Evolutionary conservation across 257 asterid species (phyloP), one percentile per base, ranked within the genome.

Genomic region (Ophiorrhiza pumila): DNA sequence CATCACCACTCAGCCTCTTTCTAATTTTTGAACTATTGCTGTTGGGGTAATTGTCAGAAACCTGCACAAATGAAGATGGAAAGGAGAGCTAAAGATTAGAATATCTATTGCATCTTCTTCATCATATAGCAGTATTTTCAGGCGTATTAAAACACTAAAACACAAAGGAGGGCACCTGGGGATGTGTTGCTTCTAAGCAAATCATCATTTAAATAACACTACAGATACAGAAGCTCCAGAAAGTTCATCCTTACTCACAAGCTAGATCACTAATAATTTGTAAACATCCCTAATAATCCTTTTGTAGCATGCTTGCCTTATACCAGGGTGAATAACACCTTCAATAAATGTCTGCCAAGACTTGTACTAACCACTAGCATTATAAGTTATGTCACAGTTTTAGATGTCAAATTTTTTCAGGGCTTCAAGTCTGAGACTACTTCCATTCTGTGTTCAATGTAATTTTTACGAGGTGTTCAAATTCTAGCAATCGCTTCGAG

Each of bases 1-100:
- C 93, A 20, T 90, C 97, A 9, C 88, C 78, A 2, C 77, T 67
- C 76, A 94, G 47, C 85, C 96, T 86, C 56, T 68, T 84, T 71
- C 97, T 83, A n/a, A 85, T 79, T 35, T 73, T 83, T 76, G 88
- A 78, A 41, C 52, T 80, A 20, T 42, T 71, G 82, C 86, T 84
- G 62, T 76, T 77, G 8, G 93, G 81, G 56, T 80, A 63, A 27
- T 83, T 81, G 50, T 75, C 89, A 3, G 65, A 58, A 77, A 94
- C 96, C 99, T 94, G 83, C 78, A 68, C 20, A 29, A 18, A 62
- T 17, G 15, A 17, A 60, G 3, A 69, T 52, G 49, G 10, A 31
- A 37, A 66, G 35, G 14, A 75, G 34, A 71, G 68, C 45, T 56
- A 12, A 52, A 31, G 3, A 42, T 46, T 15, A 50, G 4, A 47